Percentiles rank a stretch among this genome's conserved stretches.
phyloP scores from a whole-genome alignment of 2,329 filamentous ascomycete genomes.

The Coniochaeta prunicola region DNA sequence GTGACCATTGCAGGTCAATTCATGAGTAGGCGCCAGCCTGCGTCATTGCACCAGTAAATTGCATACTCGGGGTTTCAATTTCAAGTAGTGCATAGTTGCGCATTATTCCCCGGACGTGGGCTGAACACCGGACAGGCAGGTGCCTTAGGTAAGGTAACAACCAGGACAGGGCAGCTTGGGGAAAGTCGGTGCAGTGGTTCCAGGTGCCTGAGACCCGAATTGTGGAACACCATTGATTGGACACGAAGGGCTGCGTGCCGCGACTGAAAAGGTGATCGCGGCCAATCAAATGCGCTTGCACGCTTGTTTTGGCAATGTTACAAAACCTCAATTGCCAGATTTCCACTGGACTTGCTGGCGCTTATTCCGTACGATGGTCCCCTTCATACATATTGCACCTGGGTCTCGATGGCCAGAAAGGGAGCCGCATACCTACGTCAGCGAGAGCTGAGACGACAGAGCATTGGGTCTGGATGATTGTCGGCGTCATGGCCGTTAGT shows the following conservation, averaged over 20 bases:
- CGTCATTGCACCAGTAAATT: too few species aligned
- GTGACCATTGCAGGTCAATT: too few species aligned
- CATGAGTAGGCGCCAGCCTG: too few species aligned
- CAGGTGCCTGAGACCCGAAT: background rate
- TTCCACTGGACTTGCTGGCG: background rate
- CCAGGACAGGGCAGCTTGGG: too few species aligned
- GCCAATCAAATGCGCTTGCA: slow-evolving; percentile 5
- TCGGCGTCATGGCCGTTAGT: background rate
- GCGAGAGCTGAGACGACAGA: background rate
- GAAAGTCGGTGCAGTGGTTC: too few species aligned
- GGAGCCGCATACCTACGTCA: background rate
- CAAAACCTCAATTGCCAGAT: slow-evolving; percentile 3
- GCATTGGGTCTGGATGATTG: background rate
- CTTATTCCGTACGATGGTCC: background rate
- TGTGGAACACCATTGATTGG: background rate
- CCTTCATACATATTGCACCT: background rate
- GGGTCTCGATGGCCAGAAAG: background rate
- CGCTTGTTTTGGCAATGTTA: slow-evolving; percentile 9
- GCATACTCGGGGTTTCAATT: too few species aligned
- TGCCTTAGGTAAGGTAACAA: too few species aligned
- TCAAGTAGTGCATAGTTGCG: too few species aligned
- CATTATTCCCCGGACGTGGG: too few species aligned
- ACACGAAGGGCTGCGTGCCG: background rate
- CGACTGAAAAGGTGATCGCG: background rate
- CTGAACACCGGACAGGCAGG: too few species aligned